phyloP scores from a whole-genome alignment of 2,329 filamentous ascomycete species.

The Zasmidium angulare region DNA sequence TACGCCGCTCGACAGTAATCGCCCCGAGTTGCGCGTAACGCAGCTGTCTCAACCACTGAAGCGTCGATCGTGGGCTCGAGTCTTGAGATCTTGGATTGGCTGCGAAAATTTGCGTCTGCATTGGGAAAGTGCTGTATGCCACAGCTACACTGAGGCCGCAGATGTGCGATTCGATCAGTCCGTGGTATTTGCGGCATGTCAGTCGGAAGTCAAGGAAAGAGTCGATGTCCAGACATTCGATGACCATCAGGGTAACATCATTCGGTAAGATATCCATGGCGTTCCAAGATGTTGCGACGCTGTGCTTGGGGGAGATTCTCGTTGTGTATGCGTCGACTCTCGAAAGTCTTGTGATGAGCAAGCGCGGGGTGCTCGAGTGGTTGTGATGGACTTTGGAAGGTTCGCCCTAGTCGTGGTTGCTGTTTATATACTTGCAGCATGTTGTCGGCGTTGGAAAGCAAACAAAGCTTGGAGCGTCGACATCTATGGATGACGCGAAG shows the following conservation, averaged over 20 bases:
- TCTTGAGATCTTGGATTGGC: not conserved
- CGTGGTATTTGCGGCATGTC: not conserved
- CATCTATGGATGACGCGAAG: too few relatives aligned
- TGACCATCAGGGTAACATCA: constrained; percentile 9
- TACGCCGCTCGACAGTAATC: constrained; percentile 3
- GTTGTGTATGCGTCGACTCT: too few relatives aligned
- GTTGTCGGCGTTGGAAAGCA: too few relatives aligned
- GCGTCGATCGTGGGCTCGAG: not conserved
- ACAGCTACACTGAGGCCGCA: constrained; percentile 1
- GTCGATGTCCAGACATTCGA: constrained; percentile 8
- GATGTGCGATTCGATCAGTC: constrained; percentile 3
- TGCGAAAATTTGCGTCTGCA: not conserved
- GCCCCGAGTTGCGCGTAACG: constrained; percentile 10
- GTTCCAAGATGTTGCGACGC: not conserved
- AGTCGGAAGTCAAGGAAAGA: constrained; percentile 11
- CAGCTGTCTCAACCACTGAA: constrained; percentile 10
- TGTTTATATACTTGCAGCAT: too few relatives aligned
- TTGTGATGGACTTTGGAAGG: too few relatives aligned
- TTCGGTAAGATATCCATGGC: not conserved
- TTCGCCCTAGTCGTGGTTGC: too few relatives aligned
- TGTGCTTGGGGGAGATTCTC: not conserved
- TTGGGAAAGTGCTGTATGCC: constrained; percentile 11
- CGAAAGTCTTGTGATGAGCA: too few relatives aligned
- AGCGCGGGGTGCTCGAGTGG: too few relatives aligned
- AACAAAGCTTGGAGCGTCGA: too few relatives aligned